A percentile compares a stretch with the other conserved stretches of the same genome.
Evolutionary conservation across 495 filamentous ascomycete genomes (phyloP).

Genomic region (Penicillium tannophilum): DNA sequence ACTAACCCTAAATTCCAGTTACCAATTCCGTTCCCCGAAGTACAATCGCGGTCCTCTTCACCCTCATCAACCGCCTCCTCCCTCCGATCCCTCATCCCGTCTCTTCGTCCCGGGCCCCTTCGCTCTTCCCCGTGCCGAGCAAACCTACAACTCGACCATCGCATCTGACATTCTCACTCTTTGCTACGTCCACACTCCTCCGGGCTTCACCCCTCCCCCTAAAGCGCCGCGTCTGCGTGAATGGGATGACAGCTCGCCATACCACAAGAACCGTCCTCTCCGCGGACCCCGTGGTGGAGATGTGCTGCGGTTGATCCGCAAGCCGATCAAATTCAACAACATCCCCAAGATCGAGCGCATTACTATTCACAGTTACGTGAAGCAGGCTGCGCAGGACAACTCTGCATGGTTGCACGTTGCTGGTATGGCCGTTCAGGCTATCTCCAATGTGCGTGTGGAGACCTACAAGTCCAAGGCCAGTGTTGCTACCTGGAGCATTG

Average conservation of each 20-base stretch:
- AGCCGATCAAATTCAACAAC: constrained; percentile 80
- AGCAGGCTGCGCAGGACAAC: constrained; percentile 61
- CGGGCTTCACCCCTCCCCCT: constrained; percentile 66
- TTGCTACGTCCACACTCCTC: constrained; percentile 77
- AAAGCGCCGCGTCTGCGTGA: constrained; percentile 71
- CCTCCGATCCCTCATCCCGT: constrained; percentile 84
- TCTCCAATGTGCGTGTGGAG: constrained; percentile 74
- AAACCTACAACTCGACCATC: constrained; percentile 85
- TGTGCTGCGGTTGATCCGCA: constrained; percentile 68
- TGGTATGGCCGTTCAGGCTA: constrained; percentile 78
- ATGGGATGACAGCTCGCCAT: constrained; percentile 91
- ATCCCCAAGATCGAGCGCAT: constrained; percentile 80
- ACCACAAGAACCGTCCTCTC: constrained; percentile 86
- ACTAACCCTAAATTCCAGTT: constrained; percentile 52
- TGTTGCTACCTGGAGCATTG: constrained; percentile 67
- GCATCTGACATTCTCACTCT: constrained; percentile 90
- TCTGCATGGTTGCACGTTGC: constrained; percentile 73
- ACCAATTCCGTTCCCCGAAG: constrained; percentile 88
- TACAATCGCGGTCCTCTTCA: constrained; percentile 93
- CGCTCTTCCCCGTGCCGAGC: constrained; percentile 80
- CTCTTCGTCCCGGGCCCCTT: constrained; percentile 93
- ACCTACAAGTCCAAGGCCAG: constrained; percentile 68
- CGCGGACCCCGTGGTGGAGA: constrained; percentile 78
- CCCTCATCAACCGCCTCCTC: constrained; percentile 81
- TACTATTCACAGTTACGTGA: constrained; percentile 75